A percentile compares a stretch with the other conserved stretches of the same genome.
Conservation (phyloP, 345 rosid genomes). For the Combretum micranthum region DNA sequence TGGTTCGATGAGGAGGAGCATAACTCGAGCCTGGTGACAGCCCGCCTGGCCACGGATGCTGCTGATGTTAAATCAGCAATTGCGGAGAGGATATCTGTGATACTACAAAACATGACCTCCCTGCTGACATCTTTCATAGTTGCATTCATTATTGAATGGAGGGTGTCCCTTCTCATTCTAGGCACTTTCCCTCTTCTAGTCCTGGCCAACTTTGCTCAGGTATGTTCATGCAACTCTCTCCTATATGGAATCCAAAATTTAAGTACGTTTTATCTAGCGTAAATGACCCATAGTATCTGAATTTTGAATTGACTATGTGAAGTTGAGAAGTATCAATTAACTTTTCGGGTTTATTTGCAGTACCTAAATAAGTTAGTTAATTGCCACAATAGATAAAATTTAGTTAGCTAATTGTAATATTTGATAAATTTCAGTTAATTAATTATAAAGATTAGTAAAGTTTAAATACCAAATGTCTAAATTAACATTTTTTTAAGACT, state of each 20-base stretch:
- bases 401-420: no score
- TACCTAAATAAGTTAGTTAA: no score
- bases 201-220: slow-evolving; percentile 99
- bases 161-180: slow-evolving; percentile 93
- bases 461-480: no score
- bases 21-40: slow-evolving; percentile 89
- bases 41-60: slow-evolving; percentile 84
- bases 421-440: no score
- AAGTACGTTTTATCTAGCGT: slow-evolving; percentile 6
- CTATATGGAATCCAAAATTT: slow-evolving; percentile 39
- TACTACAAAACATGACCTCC: slow-evolving; percentile 97
- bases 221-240: slow-evolving; percentile 13
- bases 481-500: no score
- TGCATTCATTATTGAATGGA: slow-evolving; percentile 97
- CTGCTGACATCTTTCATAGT: slow-evolving; percentile 96
- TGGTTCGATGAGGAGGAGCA: slow-evolving; percentile 99
- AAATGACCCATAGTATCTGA: slow-evolving; percentile 49
- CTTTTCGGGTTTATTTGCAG: no score
- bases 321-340: no score
- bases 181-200: slow-evolving; percentile 95
- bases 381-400: no score
- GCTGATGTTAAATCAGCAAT: slow-evolving; percentile 96
- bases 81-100: slow-evolving; percentile 94
- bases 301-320: no score
- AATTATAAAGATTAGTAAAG: no score